phyloP scores from a whole-genome alignment of 2,329 filamentous ascomycete genomes.

The Xylariaceae sp. region DNA sequence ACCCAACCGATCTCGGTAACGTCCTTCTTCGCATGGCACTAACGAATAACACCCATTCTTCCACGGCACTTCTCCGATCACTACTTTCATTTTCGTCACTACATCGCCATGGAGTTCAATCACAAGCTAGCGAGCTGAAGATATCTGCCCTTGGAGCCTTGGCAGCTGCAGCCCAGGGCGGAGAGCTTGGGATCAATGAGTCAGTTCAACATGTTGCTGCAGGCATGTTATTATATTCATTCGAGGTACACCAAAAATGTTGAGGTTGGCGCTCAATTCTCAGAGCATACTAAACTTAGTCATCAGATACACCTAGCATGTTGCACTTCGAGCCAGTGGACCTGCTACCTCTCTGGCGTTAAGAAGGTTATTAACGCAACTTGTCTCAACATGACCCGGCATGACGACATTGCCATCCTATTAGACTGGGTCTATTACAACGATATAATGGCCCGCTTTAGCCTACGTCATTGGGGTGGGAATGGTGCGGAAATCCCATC shows the following conservation, averaged over 20 bases:
- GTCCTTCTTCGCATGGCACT: constrained; percentile 32
- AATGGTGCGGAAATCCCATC: constrained; percentile 3
- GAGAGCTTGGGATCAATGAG: constrained; percentile 22
- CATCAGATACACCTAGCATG: background rate
- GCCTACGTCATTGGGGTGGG: constrained; percentile 34
- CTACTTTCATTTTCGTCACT: constrained; percentile 34
- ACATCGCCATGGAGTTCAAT: constrained; percentile 26
- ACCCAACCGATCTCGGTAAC: constrained; percentile 25
- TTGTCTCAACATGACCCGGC: constrained; percentile 7
- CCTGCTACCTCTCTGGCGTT: constrained; percentile 23
- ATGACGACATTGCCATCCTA: constrained; percentile 27
- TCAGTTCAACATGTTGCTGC: constrained; percentile 36
- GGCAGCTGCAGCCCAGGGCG: constrained; percentile 9
- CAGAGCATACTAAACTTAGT: background rate
- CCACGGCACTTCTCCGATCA: constrained; percentile 25
- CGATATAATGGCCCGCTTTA: constrained; percentile 38
- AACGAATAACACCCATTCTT: constrained; percentile 4
- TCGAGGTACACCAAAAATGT: constrained; percentile 31
- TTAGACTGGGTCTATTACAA: constrained; percentile 41
- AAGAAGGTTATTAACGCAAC: constrained; percentile 30
- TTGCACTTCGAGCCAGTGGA: constrained; percentile 29
- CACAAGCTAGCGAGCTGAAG: constrained; percentile 32
- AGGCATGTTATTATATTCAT: constrained; percentile 36
- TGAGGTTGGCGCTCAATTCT: background rate
- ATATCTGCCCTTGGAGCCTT: constrained; percentile 29